Conservation (phyloP, 2,329 filamentous ascomycete genomes). For the Sporothrix brasiliensis region DNA sequence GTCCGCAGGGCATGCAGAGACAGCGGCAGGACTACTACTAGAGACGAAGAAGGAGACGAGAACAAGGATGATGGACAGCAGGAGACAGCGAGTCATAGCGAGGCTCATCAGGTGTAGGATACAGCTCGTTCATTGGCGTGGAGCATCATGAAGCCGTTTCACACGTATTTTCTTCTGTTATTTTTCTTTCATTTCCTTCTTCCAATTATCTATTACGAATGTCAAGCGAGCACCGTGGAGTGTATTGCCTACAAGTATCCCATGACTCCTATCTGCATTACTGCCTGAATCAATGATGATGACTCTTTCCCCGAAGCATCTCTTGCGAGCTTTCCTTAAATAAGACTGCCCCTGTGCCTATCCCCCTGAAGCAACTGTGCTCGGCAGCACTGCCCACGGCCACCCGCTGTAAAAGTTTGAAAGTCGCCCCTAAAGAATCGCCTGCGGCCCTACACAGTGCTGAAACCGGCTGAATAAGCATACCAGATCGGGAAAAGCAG, state of each 20-base stretch:
- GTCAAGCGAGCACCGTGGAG: background rate
- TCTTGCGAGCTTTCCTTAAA: background rate
- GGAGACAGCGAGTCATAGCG: no score
- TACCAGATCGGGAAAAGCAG: background rate
- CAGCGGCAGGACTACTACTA: background rate
- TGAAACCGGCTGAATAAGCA: background rate
- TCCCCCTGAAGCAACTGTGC: no score
- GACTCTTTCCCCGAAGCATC: background rate
- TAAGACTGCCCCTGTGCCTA: background rate
- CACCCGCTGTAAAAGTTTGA: no score
- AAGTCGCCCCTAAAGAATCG: background rate
- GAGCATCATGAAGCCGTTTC: conserved; percentile 6
- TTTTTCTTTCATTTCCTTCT: background rate
- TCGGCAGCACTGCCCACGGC: no score
- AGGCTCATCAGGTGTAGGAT: background rate
- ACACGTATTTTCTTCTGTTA: background rate
- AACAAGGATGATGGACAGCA: background rate
- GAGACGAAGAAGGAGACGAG: background rate
- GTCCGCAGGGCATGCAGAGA: background rate
- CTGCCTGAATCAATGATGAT: conserved; percentile 11
- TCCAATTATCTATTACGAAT: background rate
- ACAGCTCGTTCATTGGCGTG: background rate
- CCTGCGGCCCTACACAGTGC: background rate
- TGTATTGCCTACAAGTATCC: background rate
- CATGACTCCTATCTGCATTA: background rate